These are phyloP conservation scores for Graphiopsis chlorocephala DNA, from an alignment of 2,329 filamentous ascomycete genomes.

Conservation along the genomic window DNA sequence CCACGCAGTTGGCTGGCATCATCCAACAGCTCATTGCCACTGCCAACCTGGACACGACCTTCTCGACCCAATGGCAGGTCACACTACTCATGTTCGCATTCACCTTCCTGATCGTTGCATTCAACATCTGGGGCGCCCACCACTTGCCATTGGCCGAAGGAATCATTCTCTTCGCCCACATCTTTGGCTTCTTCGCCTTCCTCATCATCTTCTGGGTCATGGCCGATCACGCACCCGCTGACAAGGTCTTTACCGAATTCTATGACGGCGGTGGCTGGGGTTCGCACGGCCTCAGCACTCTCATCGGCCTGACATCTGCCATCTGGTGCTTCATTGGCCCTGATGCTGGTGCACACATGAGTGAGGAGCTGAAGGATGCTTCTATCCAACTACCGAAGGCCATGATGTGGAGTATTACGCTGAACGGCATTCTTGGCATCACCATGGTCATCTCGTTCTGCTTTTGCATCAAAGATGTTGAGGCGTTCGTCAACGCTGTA, in stretches of 20 bases:
- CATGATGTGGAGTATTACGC: conserved; percentile 43
- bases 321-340: conserved; percentile 37
- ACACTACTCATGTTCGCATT: conserved; percentile 33
- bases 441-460: conserved; percentile 40
- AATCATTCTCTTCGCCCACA: conserved; percentile 38
- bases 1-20: background rate
- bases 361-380: conserved; percentile 38
- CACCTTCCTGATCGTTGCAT: conserved; percentile 28
- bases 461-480: conserved; percentile 19
- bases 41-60: background rate
- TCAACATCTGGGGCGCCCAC: conserved; percentile 37
- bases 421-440: conserved; percentile 35
- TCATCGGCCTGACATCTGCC: conserved; percentile 44
- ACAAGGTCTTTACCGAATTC: conserved; percentile 37
- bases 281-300: conserved; percentile 39
- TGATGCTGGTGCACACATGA: conserved; percentile 40
- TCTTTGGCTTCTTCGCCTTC: conserved; percentile 45
- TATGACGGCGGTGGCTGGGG: conserved; percentile 40
- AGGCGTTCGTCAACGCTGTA: conserved; percentile 21
- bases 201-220: conserved; percentile 40
- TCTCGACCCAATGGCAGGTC: conserved; percentile 4
- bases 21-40: background rate
- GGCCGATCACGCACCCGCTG: conserved; percentile 30
- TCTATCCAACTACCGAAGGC: conserved; percentile 41
- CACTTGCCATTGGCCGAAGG: conserved; percentile 35